These are phyloP conservation scores for Saccharomycopsis selenospora DNA, from an alignment of 805 yeast species.

Conservation along the genomic window DNA sequence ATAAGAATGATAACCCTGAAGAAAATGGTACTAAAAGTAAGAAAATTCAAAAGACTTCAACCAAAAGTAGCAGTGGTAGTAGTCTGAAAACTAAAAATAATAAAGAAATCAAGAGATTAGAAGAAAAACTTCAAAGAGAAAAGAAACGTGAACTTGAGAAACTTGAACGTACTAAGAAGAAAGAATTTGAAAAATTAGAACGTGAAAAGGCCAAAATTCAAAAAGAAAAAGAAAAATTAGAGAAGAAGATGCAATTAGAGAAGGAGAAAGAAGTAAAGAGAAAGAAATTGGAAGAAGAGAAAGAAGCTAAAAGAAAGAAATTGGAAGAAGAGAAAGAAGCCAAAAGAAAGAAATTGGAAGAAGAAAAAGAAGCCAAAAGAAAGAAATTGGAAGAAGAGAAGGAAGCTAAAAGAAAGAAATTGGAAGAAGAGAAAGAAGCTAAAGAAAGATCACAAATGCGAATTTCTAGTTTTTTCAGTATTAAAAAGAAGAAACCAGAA, in stretches of 20 bases:
- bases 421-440: constrained; percentile 10
- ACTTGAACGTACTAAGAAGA: not conserved
- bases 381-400: constrained; percentile 14
- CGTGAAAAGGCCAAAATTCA: not conserved
- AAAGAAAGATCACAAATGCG: constrained; percentile 12
- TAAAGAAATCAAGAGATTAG: constrained; percentile 1
- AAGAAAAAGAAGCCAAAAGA: constrained; percentile 13
- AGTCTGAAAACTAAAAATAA: not conserved
- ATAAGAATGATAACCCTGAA: not conserved
- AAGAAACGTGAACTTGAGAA: not conserved
- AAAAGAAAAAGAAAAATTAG: constrained; percentile 4
- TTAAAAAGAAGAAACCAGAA: constrained; percentile 6
- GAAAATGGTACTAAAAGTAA: not conserved
- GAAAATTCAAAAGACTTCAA: not conserved
- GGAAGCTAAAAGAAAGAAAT: constrained; percentile 9
- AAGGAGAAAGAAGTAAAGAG: constrained; percentile 3
- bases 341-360: constrained; percentile 5
- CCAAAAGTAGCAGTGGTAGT: too few relatives aligned
- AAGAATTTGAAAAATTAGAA: constrained; percentile 2
- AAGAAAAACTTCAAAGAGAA: not conserved
- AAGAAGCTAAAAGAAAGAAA: constrained; percentile 2
- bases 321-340: constrained; percentile 10
- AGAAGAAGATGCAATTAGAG: constrained; percentile 6
- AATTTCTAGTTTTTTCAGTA: constrained; percentile 15
- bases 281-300: constrained; percentile 9